Evolutionary conservation across 257 asterid genomes (phyloP).

Genomic region (Rehmannia glutinosa): DNA sequence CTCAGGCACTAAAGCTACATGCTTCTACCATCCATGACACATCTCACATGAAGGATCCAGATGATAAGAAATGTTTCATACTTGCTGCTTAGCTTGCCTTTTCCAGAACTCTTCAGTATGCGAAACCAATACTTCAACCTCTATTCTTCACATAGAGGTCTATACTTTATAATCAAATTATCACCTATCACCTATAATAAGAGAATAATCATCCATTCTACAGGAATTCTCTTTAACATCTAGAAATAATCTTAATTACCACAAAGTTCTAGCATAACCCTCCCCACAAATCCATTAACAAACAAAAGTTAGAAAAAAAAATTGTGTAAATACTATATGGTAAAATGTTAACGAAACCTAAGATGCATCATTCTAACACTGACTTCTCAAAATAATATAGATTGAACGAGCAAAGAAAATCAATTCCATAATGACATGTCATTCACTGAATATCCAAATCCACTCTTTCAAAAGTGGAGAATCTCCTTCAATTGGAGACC

Average conservation of each 20-base stretch:
- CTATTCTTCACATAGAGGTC: no score
- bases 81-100: no score
- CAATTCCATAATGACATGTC: background rate
- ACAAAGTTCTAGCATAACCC: background rate
- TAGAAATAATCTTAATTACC: background rate
- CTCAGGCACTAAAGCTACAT: no score
- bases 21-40: no score
- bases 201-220: slow-evolving; percentile 1
- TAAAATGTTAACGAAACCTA: background rate
- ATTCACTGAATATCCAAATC: background rate
- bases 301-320: background rate
- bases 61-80: no score
- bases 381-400: background rate
- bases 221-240: background rate
- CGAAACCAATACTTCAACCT: no score
- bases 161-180: no score
- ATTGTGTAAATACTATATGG: background rate
- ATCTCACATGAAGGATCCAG: no score
- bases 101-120: no score
- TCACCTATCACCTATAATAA: background rate
- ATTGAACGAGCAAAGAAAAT: background rate
- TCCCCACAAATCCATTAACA: background rate
- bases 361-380: background rate
- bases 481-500: background rate
- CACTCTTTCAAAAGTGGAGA: slow-evolving; percentile 7